Evolutionary conservation across 2,329 filamentous ascomycete species (phyloP), one percentile per base, ranked within the genome.

Genomic region (Saccharata proteae): DNA sequence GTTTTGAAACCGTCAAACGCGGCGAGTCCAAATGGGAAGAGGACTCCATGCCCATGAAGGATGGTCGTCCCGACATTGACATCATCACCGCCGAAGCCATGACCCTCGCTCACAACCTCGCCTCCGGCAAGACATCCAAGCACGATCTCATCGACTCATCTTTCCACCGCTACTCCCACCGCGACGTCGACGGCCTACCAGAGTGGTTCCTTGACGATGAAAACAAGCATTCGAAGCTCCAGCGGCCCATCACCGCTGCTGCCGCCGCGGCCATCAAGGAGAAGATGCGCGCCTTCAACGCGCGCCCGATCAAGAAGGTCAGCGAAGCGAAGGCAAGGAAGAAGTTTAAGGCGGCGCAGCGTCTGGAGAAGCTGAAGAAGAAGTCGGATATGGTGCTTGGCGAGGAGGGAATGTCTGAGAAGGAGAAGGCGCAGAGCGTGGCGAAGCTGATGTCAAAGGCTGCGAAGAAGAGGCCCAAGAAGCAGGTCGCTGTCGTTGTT

Each of bases 41-140:
- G 27, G 65, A 74, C 38, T 69, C 76, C 31, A 73, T 71, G 38
- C 67, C 69, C 31, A 67, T 63, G 39, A 65, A 73, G 34, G 71
- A 80, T 44, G 77, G 77, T 35, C 71, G 67, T 33, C 52, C 57
- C 69, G 86, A 94, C 51, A 93, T 98, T 58, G 85, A 96, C 54
- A 96, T 98, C 48, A 93, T 96, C 49, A 98, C 90, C n/a, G 90
- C 85, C 4, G 90, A 98, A 64, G 90, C 92, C 41, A 98, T 98
- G 90, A 92, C 88, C 1, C 69, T 98, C 11, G 92, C 90, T 1
- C 90, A 96, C 42, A 74, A 84, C 49, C 77, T 98, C 37, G 90
- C 86, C 3, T 84, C 80, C 0, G 88, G 88, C 26, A 71, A 88
- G 51, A 86, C 79, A 55, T 80, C 77, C 1, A 79, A 73, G 26